Conservation (phyloP, 768 basidiomycete genomes). For the Thelephora aurantiotincta region DNA sequence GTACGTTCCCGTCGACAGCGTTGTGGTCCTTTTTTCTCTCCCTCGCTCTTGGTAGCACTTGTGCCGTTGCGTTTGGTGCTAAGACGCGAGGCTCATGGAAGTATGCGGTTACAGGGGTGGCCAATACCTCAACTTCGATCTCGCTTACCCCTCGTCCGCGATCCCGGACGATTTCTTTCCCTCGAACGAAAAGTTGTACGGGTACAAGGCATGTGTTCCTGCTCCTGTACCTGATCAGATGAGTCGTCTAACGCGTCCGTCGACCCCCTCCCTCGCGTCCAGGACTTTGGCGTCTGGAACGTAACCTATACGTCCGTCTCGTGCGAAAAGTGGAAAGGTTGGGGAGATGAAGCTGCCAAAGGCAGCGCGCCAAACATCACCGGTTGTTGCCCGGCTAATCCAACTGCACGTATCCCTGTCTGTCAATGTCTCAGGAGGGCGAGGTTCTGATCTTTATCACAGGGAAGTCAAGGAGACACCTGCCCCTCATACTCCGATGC, state of each 20-base stretch:
- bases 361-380: conserved; percentile 49
- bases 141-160: conserved; percentile 56
- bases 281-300: conserved; percentile 88
- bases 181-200: conserved; percentile 51
- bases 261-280: no score
- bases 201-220: conserved; percentile 18
- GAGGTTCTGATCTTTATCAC: conserved; percentile 14
- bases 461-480: conserved; percentile 21
- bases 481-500: conserved; percentile 14
- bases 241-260: no score
- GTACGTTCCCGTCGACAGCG: conserved; percentile 24
- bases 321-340: conserved; percentile 56
- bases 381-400: conserved; percentile 64
- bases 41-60: neutral
- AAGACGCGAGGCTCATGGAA: neutral
- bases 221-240: neutral
- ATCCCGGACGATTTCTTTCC: conserved; percentile 68
- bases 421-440: neutral
- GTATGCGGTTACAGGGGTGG: conserved; percentile 34
- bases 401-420: conserved; percentile 27
- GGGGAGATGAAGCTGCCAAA: conserved; percentile 39
- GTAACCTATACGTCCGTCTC: conserved; percentile 52
- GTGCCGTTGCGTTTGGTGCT: neutral
- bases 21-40: neutral
- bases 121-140: conserved; percentile 66